Base-by-base conservation (phyloP, 176 grass and related monocot genomes). In the Oryza glaberrima region DNA sequence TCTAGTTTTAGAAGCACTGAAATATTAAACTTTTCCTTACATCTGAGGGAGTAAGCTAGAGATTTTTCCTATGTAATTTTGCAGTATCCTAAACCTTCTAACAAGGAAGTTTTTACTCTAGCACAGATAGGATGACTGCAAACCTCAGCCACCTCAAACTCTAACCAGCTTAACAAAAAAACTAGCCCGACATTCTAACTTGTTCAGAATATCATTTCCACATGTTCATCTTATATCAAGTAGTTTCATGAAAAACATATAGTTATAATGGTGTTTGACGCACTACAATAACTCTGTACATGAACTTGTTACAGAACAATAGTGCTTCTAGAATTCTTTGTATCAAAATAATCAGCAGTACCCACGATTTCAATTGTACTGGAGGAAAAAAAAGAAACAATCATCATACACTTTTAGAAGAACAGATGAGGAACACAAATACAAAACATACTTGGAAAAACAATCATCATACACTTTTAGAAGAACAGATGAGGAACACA, bases 371-470 rank as follows among this genome's bases (percentile, higher is more conserved):
- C 41, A 10, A 75, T 66, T 71, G 74, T n/a, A 82, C 43, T 25
- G 35, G 60, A 71, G 56, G 51, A 35, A 38, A 36, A 83, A 72
- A 25, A 41, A 7, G 41, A 91, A 86, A 72, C 48, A n/a, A 73
- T 60, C 74, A 82, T 80, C 23, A 69, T 74, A 77, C 5, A 77
- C 28, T 70, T 76, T 36, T 77, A 58, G 20, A 64, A 49, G 47
- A 84, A 52, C 40, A 84, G 11, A 75, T 4, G 28, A 76, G 9
- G 11, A 87, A 71, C 69, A 64, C 14, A 60, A 44, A 70, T 26
- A 86, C 47, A 71, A 73, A 58, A 60, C 76, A 82, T 93, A 95
- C 94, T 89, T 89, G 94, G 94, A 65, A 93, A 26, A 26, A 26
- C 26, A 26, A 26, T 26, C 26, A 26, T 93, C 32, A 68, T 74